phyloP scores from a whole-genome alignment of 768 basidiomycete genomes.

The Megacollybia marginata region DNA sequence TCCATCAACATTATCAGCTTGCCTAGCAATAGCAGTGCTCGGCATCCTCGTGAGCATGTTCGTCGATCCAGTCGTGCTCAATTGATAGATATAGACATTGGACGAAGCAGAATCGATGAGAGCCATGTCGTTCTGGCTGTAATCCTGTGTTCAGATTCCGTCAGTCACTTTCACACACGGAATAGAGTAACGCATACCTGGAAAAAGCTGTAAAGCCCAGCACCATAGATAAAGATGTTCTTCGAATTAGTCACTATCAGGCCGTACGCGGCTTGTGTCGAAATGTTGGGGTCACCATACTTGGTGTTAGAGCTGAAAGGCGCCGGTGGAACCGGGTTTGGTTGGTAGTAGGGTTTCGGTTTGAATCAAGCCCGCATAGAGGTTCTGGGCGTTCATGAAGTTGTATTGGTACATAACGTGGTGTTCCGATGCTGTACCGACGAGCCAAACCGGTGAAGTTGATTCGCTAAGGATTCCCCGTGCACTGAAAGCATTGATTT shows the following conservation, averaged over 20 bases:
- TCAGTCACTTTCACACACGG: not conserved
- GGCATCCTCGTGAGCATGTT: not conserved
- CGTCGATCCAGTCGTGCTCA: not conserved
- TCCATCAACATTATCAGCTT: too few species aligned
- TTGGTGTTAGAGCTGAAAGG: too few species aligned
- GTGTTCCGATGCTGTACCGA: slow-evolving; percentile 46
- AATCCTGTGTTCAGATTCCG: not conserved
- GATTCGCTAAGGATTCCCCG: slow-evolving; percentile 46
- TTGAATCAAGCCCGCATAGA: too few species aligned
- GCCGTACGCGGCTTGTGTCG: too few species aligned
- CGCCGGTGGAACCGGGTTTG: too few species aligned
- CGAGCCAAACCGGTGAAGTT: slow-evolving; percentile 73
- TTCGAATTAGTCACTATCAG: too few species aligned
- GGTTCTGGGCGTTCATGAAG: too few species aligned
- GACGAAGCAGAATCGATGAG: not conserved
- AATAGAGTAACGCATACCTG: not conserved
- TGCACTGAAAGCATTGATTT: slow-evolving; percentile 38
- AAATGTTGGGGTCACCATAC: too few species aligned
- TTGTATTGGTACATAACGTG: too few species aligned
- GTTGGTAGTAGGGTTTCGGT: too few species aligned
- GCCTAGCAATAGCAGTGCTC: too few species aligned
- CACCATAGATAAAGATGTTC: not conserved
- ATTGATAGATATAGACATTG: not conserved
- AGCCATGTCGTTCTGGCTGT: not conserved
- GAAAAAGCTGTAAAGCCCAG: not conserved